Evolutionary conservation across 768 basidiomycete species (phyloP), one percentile per base, ranked within the genome.

Genomic region (Roridomyces roridus): DNA sequence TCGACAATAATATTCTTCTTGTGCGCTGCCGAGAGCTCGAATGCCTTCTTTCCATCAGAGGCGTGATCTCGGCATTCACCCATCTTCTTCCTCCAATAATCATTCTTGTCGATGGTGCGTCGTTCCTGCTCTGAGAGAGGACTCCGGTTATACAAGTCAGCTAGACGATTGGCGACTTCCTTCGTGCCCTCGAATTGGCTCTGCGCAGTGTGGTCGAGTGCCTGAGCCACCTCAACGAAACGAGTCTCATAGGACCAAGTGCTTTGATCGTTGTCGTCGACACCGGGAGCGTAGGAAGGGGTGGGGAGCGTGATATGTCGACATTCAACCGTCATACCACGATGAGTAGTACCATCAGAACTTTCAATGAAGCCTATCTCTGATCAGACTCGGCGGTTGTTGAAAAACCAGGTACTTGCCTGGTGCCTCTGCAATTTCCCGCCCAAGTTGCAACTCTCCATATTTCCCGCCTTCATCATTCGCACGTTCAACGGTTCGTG

Each of bases 321-420:
- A 0, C 60, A 45, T 49, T 67, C 65, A 20, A 62, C 61, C 0
- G 62, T 65, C 20, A 65, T 55, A 34, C 66, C 64, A 34, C 62
- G 59, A 41, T 68, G 59, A 3, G 68, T 58, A 14, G 69, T 72
- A 20, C 70, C 68, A 31, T 72, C 65, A 21, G 63, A 62, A 35
- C 64, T 65, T 12, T 67, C 59, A 7, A 64, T 63, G 45, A 68
- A 62, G 2, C 64, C 65, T 67, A 40, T 0, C 2, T n/a, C 11
- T n/a, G 0, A 24, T 46, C 8, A 28, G 21, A 24, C 20, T 17
- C 25, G 4, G 4, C 20, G 14, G 15, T 31, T 6, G 8, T 20
- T 2, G 18, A 6, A 41, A 7, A 12, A 23, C 14, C 4, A 2
- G 7, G 31, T 4, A 23, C 21, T 4, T 23, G 62, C 64, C 41